phyloP scores from a whole-genome alignment of 768 basidiomycete species.

The Trametes cingulata region DNA sequence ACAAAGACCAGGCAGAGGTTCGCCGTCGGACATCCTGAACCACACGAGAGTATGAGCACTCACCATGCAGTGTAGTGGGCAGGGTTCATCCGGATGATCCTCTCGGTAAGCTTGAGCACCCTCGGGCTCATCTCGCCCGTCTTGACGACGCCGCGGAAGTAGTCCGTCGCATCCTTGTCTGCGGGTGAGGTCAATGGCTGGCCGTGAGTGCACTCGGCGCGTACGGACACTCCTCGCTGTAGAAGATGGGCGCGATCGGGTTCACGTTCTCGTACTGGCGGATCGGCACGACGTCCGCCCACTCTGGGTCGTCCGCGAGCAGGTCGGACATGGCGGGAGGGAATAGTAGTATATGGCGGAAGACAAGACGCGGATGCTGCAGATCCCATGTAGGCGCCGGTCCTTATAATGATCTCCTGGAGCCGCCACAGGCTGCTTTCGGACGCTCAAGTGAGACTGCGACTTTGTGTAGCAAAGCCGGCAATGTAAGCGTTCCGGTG shows the following conservation, averaged over 20 bases:
- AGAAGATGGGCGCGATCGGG: constrained; percentile 91
- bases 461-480: no score
- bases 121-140: constrained; percentile 76
- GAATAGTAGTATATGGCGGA: not conserved
- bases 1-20: not conserved
- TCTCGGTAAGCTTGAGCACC: constrained; percentile 85
- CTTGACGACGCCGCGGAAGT: constrained; percentile 85
- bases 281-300: constrained; percentile 79
- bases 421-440: no score
- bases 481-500: no score
- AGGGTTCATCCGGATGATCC: constrained; percentile 87
- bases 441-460: no score
- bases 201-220: constrained; percentile 13
- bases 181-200: constrained; percentile 8
- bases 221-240: constrained; percentile 70
- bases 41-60: constrained; percentile 26
- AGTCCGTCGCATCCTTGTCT: constrained; percentile 94
- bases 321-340: constrained; percentile 33
- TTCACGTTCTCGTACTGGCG: constrained; percentile 77
- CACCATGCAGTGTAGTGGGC: constrained; percentile 98
- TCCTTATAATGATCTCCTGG: not conserved
- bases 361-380: constrained; percentile 1
- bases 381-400: not conserved
- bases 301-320: constrained; percentile 68
- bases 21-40: not conserved